Evolutionary conservation across 768 basidiomycete genomes (phyloP).

Genomic region (Scleroderma citrinum): DNA sequence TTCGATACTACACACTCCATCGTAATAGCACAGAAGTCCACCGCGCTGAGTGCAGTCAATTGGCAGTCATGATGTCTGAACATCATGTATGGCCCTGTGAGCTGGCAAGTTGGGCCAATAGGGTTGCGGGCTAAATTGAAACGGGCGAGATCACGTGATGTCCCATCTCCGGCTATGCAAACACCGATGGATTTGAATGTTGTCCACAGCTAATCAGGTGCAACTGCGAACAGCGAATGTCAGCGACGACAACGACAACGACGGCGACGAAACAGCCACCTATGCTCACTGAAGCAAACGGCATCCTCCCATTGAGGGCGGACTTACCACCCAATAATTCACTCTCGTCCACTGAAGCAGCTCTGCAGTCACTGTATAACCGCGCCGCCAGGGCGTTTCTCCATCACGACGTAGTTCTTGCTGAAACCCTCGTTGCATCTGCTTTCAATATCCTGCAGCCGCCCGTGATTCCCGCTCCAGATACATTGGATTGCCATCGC

Average conservation of each 20-base stretch:
- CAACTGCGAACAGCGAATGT: slow-evolving; percentile 29
- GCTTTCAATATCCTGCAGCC: slow-evolving; percentile 59
- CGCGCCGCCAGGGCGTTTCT: slow-evolving; percentile 78
- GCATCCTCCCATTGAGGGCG: slow-evolving; percentile 34
- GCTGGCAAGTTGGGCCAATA: too few relatives aligned
- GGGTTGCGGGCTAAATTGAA: too few relatives aligned
- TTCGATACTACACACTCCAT: too few relatives aligned
- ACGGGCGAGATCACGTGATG: too few relatives aligned
- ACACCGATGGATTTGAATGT: background rate
- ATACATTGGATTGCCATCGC: slow-evolving; percentile 45
- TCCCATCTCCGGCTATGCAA: background rate
- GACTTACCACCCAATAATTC: slow-evolving; percentile 8
- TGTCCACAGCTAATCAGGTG: slow-evolving; percentile 18
- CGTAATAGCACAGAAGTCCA: too few relatives aligned
- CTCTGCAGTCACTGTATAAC: slow-evolving; percentile 66
- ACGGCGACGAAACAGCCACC: slow-evolving; percentile 16
- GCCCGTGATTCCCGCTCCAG: slow-evolving; percentile 28
- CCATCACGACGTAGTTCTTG: slow-evolving; percentile 62
- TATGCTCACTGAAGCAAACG: slow-evolving; percentile 5
- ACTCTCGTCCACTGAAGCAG: slow-evolving; percentile 35
- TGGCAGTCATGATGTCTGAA: too few relatives aligned
- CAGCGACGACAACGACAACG: slow-evolving; percentile 44
- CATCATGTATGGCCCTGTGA: too few relatives aligned
- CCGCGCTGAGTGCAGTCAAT: too few relatives aligned
- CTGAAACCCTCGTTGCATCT: slow-evolving; percentile 57